Percentiles rank a stretch among this genome's conserved stretches.
These are phyloP conservation scores for Saccharomyces mikatae DNA, from an alignment of 805 yeast species.

Conservation along the genomic window DNA sequence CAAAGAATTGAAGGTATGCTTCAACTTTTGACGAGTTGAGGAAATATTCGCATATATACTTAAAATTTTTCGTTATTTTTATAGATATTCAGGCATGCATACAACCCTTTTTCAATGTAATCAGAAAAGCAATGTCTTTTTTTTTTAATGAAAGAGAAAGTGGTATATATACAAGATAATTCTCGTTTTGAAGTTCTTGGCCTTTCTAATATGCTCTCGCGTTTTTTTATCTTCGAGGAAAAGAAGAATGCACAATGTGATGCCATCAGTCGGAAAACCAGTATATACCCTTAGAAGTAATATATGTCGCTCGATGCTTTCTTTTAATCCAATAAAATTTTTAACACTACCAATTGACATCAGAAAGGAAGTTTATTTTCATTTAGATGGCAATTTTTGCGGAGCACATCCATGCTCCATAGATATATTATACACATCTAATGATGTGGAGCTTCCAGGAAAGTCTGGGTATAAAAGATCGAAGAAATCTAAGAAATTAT, in stretches of 20 bases:
- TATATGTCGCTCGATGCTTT: neutral
- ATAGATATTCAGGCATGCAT: neutral
- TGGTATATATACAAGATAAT: neutral
- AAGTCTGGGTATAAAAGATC: neutral
- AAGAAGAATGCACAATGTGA: neutral
- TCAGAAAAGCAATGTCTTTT: neutral
- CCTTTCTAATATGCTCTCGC: neutral
- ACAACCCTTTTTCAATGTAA: neutral
- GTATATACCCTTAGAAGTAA: neutral
- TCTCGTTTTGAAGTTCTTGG: neutral
- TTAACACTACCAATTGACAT: conserved; percentile 21
- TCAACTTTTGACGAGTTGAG: conserved; percentile 55
- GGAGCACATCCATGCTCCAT: neutral
- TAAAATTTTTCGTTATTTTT: neutral
- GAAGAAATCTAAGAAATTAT: conserved; percentile 1
- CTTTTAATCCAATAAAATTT: conserved; percentile 5
- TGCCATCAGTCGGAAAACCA: neutral
- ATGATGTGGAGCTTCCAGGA: neutral
- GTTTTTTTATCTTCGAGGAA: neutral
- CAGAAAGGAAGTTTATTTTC: conserved; percentile 19
- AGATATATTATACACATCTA: neutral
- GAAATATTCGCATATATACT: neutral
- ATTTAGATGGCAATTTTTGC: conserved; percentile 10
- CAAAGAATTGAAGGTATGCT: conserved; percentile 89
- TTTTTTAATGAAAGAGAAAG: neutral